Evolutionary conservation across 2,329 filamentous ascomycete species (phyloP).

Genomic region (Xylariomycetidae sp.): DNA sequence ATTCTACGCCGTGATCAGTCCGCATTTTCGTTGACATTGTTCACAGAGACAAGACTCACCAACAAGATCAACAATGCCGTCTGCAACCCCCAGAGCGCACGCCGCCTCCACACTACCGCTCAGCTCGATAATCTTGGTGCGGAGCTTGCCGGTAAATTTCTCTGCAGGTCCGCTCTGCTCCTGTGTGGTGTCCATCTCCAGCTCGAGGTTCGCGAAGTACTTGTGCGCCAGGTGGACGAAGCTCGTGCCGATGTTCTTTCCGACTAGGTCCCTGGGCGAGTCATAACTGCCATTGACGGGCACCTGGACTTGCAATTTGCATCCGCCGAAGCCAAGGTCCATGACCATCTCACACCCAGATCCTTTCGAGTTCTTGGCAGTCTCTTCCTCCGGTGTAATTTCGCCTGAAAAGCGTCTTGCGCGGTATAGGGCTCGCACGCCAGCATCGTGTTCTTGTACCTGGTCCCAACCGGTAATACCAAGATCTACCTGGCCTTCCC

Average conservation of each 20-base stretch:
- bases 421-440: conserved; percentile 45
- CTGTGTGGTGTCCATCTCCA: conserved; percentile 38
- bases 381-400: conserved; percentile 37
- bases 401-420: conserved; percentile 43
- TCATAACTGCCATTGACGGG: conserved; percentile 74
- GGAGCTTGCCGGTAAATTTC: conserved; percentile 48
- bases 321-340: conserved; percentile 84
- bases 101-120: conserved; percentile 97
- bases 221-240: conserved; percentile 80
- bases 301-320: conserved; percentile 95
- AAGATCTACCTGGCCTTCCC: conserved; percentile 86
- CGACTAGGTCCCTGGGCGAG: conserved; percentile 72
- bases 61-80: conserved; percentile 96
- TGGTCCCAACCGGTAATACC: conserved; percentile 95
- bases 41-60: conserved; percentile 53
- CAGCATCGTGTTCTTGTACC: conserved; percentile 82
- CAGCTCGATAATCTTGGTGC: conserved; percentile 87
- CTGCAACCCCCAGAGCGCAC: conserved; percentile 89
- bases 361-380: conserved; percentile 37
- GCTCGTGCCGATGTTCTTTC: conserved; percentile 92
- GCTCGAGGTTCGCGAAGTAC: conserved; percentile 79
- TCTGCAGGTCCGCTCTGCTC: conserved; percentile 28
- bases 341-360: conserved; percentile 78
- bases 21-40: neutral
- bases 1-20: conserved; percentile 57